Evolutionary conservation across 1,284 basidiomycete species (phyloP), one percentile per base, ranked within the genome.

Genomic region (Cryptococcus deneoformans): DNA sequence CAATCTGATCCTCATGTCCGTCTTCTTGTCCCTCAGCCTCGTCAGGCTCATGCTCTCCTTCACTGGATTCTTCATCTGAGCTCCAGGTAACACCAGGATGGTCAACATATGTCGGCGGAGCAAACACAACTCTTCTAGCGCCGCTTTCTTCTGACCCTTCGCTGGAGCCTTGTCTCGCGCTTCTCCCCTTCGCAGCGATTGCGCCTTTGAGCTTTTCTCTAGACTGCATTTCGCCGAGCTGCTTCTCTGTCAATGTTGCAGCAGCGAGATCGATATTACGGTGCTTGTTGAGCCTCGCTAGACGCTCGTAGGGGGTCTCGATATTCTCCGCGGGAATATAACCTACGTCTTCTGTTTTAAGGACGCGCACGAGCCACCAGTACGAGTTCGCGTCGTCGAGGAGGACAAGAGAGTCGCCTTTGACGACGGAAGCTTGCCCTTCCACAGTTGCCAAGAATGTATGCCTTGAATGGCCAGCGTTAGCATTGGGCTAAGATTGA

Each of bases 261-360:
- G 69, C 67, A 6, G 69, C 77, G 72, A 95, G 89, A 74, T 98
- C 95, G 57, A 99, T 89, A 76, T 99, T 99, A 40, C 94, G 84
- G 75, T 97, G 93, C 76, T 98, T 98, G 81, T 99, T 99, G 57
- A 99, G 82, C 59, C 95, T 82, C 0, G 95, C 95, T 24, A 99
- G 84, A 49, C 95, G 85, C 77, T 99, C 95, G 69, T 93, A 97
- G 0, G 95, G 96, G 0, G 96, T 99, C 77, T 99, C 96, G 69
- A 99, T 97, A 76, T 99, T 99, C 80, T 99, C 95, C 0, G 95
- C 95, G 14, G 95, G 95, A 53, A 99, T 99, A 77, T 99, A 99
- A 1, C 95, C 95, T n/a, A 99, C 92, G 70, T 97, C 94, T 77
- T 98, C 92, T 2, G 91, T 97, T 81, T 94, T 98, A 68, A 97